Base-by-base conservation (phyloP, 148 eudicot genomes). In the Cornus controversa region DNA sequence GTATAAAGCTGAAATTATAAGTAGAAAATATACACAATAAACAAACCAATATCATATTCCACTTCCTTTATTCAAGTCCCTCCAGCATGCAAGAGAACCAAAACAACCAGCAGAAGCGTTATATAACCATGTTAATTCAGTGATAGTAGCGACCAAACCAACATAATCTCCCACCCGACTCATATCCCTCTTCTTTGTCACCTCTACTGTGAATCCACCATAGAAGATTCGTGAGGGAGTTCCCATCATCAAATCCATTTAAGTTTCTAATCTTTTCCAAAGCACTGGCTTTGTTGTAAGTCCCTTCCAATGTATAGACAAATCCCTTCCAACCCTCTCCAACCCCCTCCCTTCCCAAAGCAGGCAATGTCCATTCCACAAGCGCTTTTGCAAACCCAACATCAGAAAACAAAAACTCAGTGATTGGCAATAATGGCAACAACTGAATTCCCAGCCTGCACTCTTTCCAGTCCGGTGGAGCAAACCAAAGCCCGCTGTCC, bases 191-290 rank as follows among this genome's bases (percentile, higher is more conserved):
- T 37, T 67, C 89, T 65, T 77, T 82, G 47, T 86, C 94, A 71
- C 81, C 89, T 77, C 98, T 83, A 68, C 94, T 94, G 66, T 92
- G 87, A 70, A 91, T 79, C 98, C 98, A 94, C 94, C 94, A 90
- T 6, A 90, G 76, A 16, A 88, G 85, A 79, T 90, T 90, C 8
- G 91, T 82, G 15, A 86, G 80, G 7, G 94, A 88, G 72, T 83
- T 85, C 24, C 94, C 94, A 72, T 90, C 94, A 84, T 90, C 94
- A 60, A 67, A 67, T 28, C 89, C 94, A 22, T 79, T 79, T 85
- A 90, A 75, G 28, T 63, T 84, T 78, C 85, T 82, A 67, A 87
- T 85, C 57, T 88, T 85, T 50, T 84, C 78, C 62, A 90, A 69
- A 67, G 87, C 90, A 63, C 77, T 79, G 0, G 77, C 83, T 67